phyloP scores from a whole-genome alignment of 179 eudicot genomes.

The Corrigiola litoralis region DNA sequence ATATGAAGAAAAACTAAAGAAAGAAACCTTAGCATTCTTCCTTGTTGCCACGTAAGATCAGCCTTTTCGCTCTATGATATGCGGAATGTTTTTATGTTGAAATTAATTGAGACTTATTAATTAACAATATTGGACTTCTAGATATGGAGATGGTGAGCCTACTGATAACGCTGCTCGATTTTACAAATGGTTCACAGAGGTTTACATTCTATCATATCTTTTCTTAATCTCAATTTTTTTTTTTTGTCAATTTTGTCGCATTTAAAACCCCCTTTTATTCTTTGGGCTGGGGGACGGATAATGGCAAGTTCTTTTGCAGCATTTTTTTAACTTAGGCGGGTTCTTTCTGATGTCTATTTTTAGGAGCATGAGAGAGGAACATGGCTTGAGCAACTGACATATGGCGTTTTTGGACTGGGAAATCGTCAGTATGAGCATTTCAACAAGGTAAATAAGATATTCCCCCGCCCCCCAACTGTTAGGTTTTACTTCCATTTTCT shows the following conservation, averaged over 20 bases:
- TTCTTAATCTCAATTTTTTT: not conserved
- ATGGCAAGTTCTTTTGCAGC: not conserved
- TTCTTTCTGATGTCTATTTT: not conserved
- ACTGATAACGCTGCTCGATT: constrained; percentile 96
- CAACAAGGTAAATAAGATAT: constrained; percentile 46
- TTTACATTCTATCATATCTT: not conserved
- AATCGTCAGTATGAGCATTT: constrained; percentile 79
- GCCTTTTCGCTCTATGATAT: not conserved
- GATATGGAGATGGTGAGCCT: constrained; percentile 99
- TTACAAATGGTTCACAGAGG: constrained; percentile 93
- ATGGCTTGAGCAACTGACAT: constrained; percentile 57
- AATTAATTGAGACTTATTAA: not conserved
- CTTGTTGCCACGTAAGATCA: constrained; percentile 70
- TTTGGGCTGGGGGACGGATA: not conserved
- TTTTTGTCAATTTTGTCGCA: not conserved
- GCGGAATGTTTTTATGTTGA: not conserved
- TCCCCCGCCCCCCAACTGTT: not conserved
- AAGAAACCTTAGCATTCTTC: constrained; percentile 70
- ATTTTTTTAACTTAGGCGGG: not conserved
- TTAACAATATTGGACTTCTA: constrained; percentile 29
- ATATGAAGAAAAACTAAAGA: constrained; percentile 75
- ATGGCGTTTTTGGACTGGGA: constrained; percentile 70
- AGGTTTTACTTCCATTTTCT: not conserved
- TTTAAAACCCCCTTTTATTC: not conserved
- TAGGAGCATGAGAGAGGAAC: constrained; percentile 40